phyloP scores from a whole-genome alignment of 192 early-diverging fungal genomes.

The Phlyctochytrium arcticum region DNA sequence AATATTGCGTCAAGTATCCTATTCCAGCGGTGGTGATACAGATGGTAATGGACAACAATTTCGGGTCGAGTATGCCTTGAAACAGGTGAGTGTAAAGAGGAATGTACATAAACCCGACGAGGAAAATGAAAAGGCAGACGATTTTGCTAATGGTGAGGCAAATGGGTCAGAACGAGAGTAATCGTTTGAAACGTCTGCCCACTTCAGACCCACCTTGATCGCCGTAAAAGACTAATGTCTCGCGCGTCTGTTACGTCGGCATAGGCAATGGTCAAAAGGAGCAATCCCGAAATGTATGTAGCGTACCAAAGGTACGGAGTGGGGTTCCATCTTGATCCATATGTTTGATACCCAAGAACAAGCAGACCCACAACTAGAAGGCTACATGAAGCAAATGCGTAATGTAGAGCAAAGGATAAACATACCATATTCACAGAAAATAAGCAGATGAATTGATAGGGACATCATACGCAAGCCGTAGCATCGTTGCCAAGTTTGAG shows the following conservation, averaged over 20 bases:
- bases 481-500: not conserved
- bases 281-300: not conserved
- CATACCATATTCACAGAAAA: too few relatives aligned
- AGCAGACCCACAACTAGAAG: not conserved
- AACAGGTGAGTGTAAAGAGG: not conserved
- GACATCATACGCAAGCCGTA: not conserved
- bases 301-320: not conserved
- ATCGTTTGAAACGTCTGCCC: not conserved
- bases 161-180: not conserved
- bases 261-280: not conserved
- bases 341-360: not conserved
- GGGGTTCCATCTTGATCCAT: not conserved
- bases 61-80: not conserved
- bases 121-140: not conserved
- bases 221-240: not conserved
- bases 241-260: not conserved
- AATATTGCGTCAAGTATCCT: not conserved
- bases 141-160: not conserved
- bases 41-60: not conserved
- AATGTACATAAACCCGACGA: not conserved
- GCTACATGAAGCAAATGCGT: too few relatives aligned
- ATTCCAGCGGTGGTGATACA: not conserved
- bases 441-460: too few relatives aligned
- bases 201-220: not conserved
- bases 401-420: too few relatives aligned